These are phyloP conservation scores for Cicer yamashitae DNA, from an alignment of 306 rosid species.

Conservation along the genomic window DNA sequence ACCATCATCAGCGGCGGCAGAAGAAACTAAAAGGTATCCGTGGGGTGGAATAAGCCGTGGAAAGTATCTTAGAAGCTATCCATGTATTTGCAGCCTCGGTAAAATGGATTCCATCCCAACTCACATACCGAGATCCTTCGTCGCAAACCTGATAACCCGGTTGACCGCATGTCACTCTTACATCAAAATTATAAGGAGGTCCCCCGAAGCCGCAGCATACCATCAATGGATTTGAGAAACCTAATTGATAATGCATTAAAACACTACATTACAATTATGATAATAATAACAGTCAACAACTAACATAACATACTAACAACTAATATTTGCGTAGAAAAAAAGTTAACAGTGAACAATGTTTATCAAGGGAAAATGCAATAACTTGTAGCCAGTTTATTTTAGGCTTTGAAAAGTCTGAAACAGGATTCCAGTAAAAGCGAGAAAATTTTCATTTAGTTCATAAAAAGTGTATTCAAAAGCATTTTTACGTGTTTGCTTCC, in stretches of 20 bases:
- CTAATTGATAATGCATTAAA: slow-evolving; percentile 44
- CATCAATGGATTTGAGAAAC: slow-evolving; percentile 78
- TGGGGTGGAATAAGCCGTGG: slow-evolving; percentile 73
- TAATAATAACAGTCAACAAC: not conserved
- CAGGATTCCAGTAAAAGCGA: not conserved
- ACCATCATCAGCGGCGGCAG: slow-evolving; percentile 52
- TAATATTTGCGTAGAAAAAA: too few relatives aligned
- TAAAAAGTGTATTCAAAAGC: not conserved
- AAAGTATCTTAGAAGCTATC: slow-evolving; percentile 69
- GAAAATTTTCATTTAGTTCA: not conserved
- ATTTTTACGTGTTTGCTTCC: not conserved
- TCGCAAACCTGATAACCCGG: slow-evolving; percentile 73
- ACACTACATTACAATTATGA: slow-evolving; percentile 35
- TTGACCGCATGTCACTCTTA: slow-evolving; percentile 72
- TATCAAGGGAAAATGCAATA: slow-evolving; percentile 10
- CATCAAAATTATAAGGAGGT: slow-evolving; percentile 83
- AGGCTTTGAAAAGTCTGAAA: too few relatives aligned
- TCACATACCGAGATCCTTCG: slow-evolving; percentile 62
- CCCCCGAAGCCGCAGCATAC: slow-evolving; percentile 94
- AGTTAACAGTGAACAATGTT: slow-evolving; percentile 5
- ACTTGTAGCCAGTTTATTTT: not conserved
- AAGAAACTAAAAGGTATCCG: slow-evolving; percentile 73
- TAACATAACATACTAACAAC: too few relatives aligned
- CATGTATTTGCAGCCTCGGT: slow-evolving; percentile 79
- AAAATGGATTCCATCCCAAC: slow-evolving; percentile 88